Evolutionary conservation across 306 rosid genomes (phyloP).

Genomic region (Cajanus cajan): DNA sequence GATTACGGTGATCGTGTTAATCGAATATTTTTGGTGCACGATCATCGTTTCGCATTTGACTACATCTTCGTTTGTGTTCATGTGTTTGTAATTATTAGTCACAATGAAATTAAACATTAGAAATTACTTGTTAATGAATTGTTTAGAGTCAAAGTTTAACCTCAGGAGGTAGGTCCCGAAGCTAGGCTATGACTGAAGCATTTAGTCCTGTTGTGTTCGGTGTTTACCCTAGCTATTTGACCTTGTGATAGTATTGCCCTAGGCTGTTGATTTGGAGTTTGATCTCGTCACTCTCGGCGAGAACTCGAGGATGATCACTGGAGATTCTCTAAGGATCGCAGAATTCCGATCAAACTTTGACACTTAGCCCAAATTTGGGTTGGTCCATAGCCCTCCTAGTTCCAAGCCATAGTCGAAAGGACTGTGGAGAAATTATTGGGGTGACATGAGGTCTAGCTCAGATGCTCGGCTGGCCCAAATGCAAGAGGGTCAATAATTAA

Average conservation of each 20-base stretch:
- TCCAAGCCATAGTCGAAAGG: neutral
- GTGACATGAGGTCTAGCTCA: neutral
- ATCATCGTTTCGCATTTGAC: neutral
- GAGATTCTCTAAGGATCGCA: neutral
- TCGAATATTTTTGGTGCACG: neutral
- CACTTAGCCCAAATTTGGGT: neutral
- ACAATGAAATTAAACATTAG: neutral
- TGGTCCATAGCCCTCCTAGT: neutral
- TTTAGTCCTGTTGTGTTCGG: neutral
- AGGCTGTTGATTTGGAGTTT: neutral
- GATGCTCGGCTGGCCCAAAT: neutral
- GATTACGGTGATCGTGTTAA: neutral
- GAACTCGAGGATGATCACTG: neutral
- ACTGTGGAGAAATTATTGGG: neutral
- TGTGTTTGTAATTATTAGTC: neutral
- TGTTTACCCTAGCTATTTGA: neutral
- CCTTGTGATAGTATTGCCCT: neutral
- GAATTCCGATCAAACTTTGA: neutral
- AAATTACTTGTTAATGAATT: neutral
- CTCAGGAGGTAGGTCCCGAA: neutral
- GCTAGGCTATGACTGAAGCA: neutral
- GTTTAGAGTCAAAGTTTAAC: neutral
- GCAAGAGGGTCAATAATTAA: neutral
- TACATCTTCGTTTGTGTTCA: neutral
- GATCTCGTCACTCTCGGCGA: neutral